A percentile compares a stretch with the other conserved stretches of the same genome.
phyloP scores from a whole-genome alignment of 2,329 filamentous ascomycete genomes.

The Magnaporthiopsis incrustans region DNA sequence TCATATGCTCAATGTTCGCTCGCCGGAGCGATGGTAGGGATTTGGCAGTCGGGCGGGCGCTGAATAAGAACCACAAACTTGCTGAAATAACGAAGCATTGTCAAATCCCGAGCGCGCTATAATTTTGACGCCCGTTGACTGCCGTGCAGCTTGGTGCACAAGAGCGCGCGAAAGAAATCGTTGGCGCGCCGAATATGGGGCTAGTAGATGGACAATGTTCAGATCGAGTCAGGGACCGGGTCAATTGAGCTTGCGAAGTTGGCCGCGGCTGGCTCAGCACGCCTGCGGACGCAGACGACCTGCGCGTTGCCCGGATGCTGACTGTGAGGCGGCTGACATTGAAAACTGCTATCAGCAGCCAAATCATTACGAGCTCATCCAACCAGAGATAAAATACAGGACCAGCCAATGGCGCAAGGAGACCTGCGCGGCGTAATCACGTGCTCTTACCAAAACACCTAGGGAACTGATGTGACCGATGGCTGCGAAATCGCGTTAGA shows the following conservation, averaged over 20 bases:
- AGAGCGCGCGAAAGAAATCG: not conserved
- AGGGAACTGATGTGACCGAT: not conserved
- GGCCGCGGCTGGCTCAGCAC: no score
- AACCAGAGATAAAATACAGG: no score
- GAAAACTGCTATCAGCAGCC: not conserved
- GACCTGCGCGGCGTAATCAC: not conserved
- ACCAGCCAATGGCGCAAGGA: not conserved
- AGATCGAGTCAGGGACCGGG: no score
- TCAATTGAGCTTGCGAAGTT: no score
- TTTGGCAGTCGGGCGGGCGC: not conserved
- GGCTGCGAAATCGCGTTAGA: not conserved
- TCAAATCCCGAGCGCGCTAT: not conserved
- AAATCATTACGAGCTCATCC: not conserved
- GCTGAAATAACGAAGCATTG: not conserved
- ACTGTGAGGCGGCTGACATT: not conserved
- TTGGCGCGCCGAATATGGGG: no score
- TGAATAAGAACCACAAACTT: not conserved
- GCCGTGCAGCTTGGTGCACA: not conserved
- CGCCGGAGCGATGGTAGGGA: no score
- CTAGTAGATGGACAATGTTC: no score
- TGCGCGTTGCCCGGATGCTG: no score
- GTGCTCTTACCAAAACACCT: not conserved
- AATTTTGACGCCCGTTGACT: not conserved
- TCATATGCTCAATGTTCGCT: not conserved
- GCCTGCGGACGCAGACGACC: no score